Evolutionary conservation across 1,284 basidiomycete genomes (phyloP), one percentile per base, ranked within the genome.

Genomic region (Ganoderma lingzhi): DNA sequence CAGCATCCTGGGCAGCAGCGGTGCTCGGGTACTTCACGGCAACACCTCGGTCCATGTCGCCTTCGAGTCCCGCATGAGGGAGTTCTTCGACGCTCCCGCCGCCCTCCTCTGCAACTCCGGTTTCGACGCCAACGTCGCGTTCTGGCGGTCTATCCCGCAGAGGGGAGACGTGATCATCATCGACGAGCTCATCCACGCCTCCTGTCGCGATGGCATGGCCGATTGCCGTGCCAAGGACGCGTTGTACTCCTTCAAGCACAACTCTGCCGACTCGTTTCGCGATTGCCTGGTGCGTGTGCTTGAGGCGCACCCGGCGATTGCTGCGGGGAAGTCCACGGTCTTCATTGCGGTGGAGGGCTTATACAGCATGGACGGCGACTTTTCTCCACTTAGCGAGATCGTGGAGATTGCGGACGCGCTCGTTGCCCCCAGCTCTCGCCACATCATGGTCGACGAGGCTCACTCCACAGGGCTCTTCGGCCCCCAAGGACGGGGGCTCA

Each of bases 321-420:
- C 70, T 28, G 64, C 71, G 17, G 77, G 79, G 0, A 72, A 77
- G 45, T 77, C 78, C 63, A 92, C 84, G 65, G 82, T 93, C 6
- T 92, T 95, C 74, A 77, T 98, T 23, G 91, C 93, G 0, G 88
- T 71, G 1, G 72, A 73, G 53, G 67, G 70, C 17, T 62, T 70
- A 8, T 98, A 98, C 78, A 94, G 92, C 69, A 98, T 98, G 96
- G 96, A 98, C 75, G 96, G 96, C 15, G 96, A 96, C 62, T 87
- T 96, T 67, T 87, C 93, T 0, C 94, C 95, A 0, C 82, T 98
- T 12, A 73, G 70, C 1, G 85, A 87, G 63, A 84, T 89, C 39
- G 82, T 45, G 69, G 85, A 42, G n/a, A 37, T 63, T 23, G 37
- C 58, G 35, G 72, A 73, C n/a, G 60, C 68, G 39, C 66, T 71